phyloP scores from a whole-genome alignment of 495 filamentous ascomycete species.

The Podospora australis region DNA sequence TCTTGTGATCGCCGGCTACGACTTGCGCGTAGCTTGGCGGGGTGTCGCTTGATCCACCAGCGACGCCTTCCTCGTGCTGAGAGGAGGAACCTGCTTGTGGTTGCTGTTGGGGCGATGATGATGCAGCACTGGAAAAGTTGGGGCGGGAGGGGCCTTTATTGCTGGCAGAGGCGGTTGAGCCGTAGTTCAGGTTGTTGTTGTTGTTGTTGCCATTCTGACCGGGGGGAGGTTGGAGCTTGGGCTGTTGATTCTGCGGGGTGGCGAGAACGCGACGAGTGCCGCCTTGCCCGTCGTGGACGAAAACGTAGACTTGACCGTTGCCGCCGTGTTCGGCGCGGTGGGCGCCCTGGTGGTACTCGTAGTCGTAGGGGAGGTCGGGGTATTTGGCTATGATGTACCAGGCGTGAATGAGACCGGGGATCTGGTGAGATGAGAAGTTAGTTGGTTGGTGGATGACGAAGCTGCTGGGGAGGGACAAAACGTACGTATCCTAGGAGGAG shows the following conservation, averaged over 20 bases:
- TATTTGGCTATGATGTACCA: slow-evolving; percentile 97
- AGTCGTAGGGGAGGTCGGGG: slow-evolving; percentile 65
- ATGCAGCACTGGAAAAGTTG: too few relatives aligned
- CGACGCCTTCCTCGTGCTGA: slow-evolving; percentile 34
- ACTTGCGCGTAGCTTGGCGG: slow-evolving; percentile 84
- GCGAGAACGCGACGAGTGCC: background rate
- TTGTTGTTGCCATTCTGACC: slow-evolving; percentile 17
- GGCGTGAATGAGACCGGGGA: slow-evolving; percentile 88
- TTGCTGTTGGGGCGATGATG: slow-evolving; percentile 9
- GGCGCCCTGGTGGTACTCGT: slow-evolving; percentile 46
- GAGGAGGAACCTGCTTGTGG: too few relatives aligned
- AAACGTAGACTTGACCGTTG: slow-evolving; percentile 54
- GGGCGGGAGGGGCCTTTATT: too few relatives aligned
- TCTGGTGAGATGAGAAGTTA: slow-evolving; percentile 19
- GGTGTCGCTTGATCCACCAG: slow-evolving; percentile 15
- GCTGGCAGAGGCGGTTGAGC: slow-evolving; percentile 22
- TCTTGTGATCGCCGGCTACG: slow-evolving; percentile 80
- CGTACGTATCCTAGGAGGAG: slow-evolving; percentile 72
- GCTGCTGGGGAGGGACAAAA: slow-evolving; percentile 1
- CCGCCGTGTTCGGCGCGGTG: slow-evolving; percentile 46
- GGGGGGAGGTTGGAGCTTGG: slow-evolving; percentile 16
- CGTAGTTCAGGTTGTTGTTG: slow-evolving; percentile 36
- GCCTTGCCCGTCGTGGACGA: slow-evolving; percentile 41
- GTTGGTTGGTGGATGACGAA: slow-evolving; percentile 3
- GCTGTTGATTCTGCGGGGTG: slow-evolving; percentile 15